phyloP scores from a whole-genome alignment of 2,329 filamentous ascomycete genomes.

The Ceratocystis harringtonii region DNA sequence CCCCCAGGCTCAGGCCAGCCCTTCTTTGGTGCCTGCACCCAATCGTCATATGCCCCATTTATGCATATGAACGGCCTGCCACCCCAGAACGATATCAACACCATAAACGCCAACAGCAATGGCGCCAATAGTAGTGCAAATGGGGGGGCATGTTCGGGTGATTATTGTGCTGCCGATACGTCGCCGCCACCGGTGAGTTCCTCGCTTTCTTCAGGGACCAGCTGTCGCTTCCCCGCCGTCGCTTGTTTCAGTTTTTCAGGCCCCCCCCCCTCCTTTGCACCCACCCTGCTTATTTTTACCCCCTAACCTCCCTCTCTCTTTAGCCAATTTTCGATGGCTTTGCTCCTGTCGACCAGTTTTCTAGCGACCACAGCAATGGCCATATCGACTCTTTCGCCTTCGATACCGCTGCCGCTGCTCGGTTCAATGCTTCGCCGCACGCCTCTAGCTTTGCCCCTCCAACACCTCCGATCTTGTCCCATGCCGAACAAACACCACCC shows the following conservation, averaged over 20 bases:
- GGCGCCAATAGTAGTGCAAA: constrained; percentile 28
- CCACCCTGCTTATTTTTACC: not conserved
- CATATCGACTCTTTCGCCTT: constrained; percentile 4
- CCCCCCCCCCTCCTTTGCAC: not conserved
- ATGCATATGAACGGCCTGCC: constrained; percentile 39
- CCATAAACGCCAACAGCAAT: not conserved
- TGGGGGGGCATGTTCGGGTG: constrained; percentile 36
- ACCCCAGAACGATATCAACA: constrained; percentile 22
- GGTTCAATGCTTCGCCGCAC: not conserved
- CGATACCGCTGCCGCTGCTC: constrained; percentile 2
- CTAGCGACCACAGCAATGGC: not conserved
- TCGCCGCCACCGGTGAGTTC: constrained; percentile 30
- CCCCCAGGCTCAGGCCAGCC: constrained; percentile 25
- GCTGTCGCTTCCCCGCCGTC: not conserved
- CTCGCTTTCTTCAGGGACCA: not conserved
- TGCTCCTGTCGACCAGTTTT: not conserved
- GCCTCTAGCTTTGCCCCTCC: constrained; percentile 9
- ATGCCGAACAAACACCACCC: constrained; percentile 12
- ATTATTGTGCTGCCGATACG: constrained; percentile 33
- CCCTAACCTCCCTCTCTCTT: constrained; percentile 2
- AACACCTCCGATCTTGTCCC: constrained; percentile 16
- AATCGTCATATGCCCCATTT: constrained; percentile 39
- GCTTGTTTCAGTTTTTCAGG: not conserved
- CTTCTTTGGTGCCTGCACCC: constrained; percentile 30
- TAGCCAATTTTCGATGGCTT: constrained; percentile 12